These are phyloP conservation scores for Magnolia kwangsiensis DNA, from an alignment of 164 flowering plant species.

Conservation along the genomic window DNA sequence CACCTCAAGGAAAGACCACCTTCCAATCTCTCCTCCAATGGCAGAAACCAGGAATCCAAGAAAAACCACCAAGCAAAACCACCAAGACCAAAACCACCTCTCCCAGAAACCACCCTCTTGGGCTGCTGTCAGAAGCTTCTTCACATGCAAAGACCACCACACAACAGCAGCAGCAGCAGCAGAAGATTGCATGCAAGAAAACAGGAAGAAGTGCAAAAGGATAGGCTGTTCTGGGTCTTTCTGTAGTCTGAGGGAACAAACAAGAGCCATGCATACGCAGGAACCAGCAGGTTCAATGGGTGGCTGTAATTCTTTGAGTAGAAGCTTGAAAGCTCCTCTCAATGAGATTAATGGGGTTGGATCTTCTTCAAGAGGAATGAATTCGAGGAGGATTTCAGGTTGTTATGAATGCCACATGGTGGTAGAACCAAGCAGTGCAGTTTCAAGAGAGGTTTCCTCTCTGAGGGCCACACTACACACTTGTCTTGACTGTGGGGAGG, in stretches of 20 bases:
- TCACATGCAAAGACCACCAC: conserved; percentile 55
- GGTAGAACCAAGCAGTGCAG: conserved; percentile 71
- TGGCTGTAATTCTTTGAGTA: conserved; percentile 29
- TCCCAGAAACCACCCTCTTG: conserved; percentile 50
- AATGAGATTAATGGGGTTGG: conserved; percentile 33
- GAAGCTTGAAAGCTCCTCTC: conserved; percentile 46
- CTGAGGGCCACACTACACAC: conserved; percentile 52
- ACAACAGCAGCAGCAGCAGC: conserved; percentile 4
- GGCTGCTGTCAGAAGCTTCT: conserved; percentile 57
- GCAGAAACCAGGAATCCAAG: conserved; percentile 38
- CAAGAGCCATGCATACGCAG: conserved; percentile 70
- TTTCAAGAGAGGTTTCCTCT: conserved; percentile 54
- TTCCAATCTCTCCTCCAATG: conserved; percentile 30
- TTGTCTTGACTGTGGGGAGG: conserved; percentile 79
- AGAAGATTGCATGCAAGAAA: conserved; percentile 18
- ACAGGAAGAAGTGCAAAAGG: conserved; percentile 52
- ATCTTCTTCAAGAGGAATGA: conserved; percentile 64
- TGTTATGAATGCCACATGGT: conserved; percentile 93
- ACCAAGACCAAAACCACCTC: conserved; percentile 20
- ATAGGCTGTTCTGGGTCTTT: conserved; percentile 74
- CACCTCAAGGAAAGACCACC: neutral
- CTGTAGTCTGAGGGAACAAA: conserved; percentile 50
- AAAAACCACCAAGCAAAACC: conserved; percentile 34
- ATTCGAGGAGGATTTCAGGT: conserved; percentile 69
- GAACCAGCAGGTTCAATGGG: conserved; percentile 36